Conservation (phyloP, 768 basidiomycete species). For the Boletus speciosus region DNA sequence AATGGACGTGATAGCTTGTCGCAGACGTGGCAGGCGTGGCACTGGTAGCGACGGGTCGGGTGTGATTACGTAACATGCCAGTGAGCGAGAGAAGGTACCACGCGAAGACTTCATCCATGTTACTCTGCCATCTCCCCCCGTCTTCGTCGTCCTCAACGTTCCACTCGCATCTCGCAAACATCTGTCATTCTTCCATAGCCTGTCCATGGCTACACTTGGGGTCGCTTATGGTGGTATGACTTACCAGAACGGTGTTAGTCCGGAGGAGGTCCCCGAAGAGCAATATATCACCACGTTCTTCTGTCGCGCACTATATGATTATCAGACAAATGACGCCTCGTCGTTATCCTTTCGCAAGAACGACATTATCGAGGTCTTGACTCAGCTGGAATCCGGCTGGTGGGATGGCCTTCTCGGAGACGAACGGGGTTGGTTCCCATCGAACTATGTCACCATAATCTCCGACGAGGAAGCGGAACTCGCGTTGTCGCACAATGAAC, state of each 20-base stretch:
- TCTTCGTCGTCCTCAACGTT: slow-evolving; percentile 11
- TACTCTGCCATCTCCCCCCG: slow-evolving; percentile 12
- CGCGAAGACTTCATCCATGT: slow-evolving; percentile 13
- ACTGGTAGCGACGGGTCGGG: slow-evolving; percentile 10
- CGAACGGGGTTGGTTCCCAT: slow-evolving; percentile 95
- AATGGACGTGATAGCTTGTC: slow-evolving; percentile 4
- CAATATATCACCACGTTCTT: slow-evolving; percentile 69
- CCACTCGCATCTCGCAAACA: neutral
- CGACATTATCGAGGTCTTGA: slow-evolving; percentile 92
- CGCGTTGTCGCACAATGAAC: slow-evolving; percentile 41
- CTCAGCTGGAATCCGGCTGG: slow-evolving; percentile 91
- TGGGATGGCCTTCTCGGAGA: slow-evolving; percentile 94
- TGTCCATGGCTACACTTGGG: slow-evolving; percentile 25
- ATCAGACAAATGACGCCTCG: slow-evolving; percentile 81
- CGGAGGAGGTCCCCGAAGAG: slow-evolving; percentile 45
- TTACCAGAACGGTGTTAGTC: slow-evolving; percentile 21
- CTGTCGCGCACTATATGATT: slow-evolving; percentile 91
- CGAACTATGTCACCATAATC: slow-evolving; percentile 85
- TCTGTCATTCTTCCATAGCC: slow-evolving; percentile 1
- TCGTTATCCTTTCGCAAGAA: slow-evolving; percentile 83
- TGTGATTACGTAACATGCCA: slow-evolving; percentile 26
- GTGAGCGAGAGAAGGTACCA: slow-evolving; percentile 8
- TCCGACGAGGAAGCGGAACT: slow-evolving; percentile 78
- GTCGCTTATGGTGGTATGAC: slow-evolving; percentile 19
- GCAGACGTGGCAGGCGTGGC: slow-evolving; percentile 7